Base-by-base conservation (phyloP, 257 asterid genomes). In the Ilex aquifolium region DNA sequence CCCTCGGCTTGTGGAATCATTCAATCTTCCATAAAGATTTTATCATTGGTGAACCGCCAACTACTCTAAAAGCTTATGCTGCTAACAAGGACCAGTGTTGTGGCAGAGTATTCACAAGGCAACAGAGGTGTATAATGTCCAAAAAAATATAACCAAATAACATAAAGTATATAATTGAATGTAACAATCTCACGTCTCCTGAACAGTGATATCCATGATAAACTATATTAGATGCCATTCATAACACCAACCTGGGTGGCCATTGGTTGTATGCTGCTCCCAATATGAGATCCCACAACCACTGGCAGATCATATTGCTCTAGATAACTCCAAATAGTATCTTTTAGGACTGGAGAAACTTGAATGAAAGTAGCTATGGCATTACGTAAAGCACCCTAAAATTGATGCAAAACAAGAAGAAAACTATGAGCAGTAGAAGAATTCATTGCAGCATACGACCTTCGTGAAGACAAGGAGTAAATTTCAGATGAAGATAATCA, bases 261-360 rank as follows among this genome's bases (percentile, higher is more conserved):
- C 79, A 85, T 76, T 42, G 81, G 61, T 71, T 77, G 83, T 59
- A 78, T 81, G 57, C 57, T 77, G 69, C 67, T 82, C 65, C 86
- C 90, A 75, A 59, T 74, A 72, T 73, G 84, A 57, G 86, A 81
- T 64, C 88, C 85, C 73, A 92, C 88, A 73, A 92, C 96, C 36
- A 93, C 97, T 49, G 99, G 97, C 44, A 93, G 81, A 79, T 93
- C 99, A 70, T 90, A 93, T 79, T 85, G 96, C 83, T 90, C 97
- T 67, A 90, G 80, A 77, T 79, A 81, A 77, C 92, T 85, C 99
- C 97, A 93, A 69, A 88, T 82, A 58, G 87, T 76, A 72, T 90
- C 97, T 81, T 83, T 93, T 78, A 87, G 73, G 56, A 76, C 67
- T 46, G 99, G 97, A 62, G 95, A 84, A 46, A 87, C 95, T 58